Evolutionary conservation across 2,329 filamentous ascomycete genomes (phyloP).

Genomic region (Pseudopithomyces maydicus): DNA sequence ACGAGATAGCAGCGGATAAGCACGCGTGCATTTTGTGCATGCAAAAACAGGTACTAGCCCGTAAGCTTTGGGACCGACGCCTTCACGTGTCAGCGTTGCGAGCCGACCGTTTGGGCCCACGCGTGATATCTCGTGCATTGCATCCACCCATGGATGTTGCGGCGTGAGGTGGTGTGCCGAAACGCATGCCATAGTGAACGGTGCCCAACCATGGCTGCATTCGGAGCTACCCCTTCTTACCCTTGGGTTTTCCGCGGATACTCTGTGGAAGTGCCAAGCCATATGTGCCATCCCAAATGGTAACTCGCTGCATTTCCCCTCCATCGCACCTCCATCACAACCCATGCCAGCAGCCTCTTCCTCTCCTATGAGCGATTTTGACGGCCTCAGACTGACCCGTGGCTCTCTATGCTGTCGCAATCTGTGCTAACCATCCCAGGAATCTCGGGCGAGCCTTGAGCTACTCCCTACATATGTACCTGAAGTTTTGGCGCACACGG

Average conservation of each 20-base stretch:
- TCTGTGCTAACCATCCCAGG: neutral
- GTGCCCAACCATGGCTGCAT: neutral
- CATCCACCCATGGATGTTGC: neutral
- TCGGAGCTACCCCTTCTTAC: neutral
- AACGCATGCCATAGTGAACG: neutral
- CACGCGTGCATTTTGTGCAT: neutral
- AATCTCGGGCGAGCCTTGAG: neutral
- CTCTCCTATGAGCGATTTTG: neutral
- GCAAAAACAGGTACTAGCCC: neutral
- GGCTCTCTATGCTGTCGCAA: neutral
- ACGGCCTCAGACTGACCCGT: neutral
- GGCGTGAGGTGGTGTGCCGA: neutral
- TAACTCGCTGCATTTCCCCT: neutral
- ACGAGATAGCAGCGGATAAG: conserved; percentile 8
- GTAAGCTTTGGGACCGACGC: no score
- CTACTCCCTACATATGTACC: no score
- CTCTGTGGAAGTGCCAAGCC: neutral
- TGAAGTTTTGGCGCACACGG: neutral
- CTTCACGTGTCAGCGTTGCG: conserved; percentile 4
- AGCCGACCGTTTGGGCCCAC: neutral
- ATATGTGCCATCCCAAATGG: neutral
- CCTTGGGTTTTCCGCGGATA: neutral
- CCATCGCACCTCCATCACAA: neutral
- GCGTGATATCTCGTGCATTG: neutral
- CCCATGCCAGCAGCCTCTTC: neutral